Base-by-base conservation (phyloP, 2,329 filamentous ascomycete genomes). In the Ceratocystis alfenasii region DNA sequence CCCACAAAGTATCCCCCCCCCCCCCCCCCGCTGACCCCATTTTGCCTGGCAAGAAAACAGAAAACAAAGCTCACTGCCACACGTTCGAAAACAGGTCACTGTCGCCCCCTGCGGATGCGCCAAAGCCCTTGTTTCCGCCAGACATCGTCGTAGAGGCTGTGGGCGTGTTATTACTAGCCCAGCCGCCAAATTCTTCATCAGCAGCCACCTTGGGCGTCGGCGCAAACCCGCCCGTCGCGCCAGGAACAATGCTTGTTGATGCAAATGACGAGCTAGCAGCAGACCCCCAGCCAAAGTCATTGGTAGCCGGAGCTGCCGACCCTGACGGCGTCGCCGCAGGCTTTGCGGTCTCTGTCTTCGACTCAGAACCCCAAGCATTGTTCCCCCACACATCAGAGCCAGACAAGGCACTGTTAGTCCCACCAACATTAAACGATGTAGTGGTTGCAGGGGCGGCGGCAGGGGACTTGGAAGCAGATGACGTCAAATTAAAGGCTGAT, bases 111-210 rank as follows among this genome's bases (percentile, higher is more conserved):
- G 36, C 10, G 12, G 50, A 25, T 2, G 28, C 84, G 22, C 83
- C 85, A 70, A 87, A 83, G 12, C 67, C 46, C 62, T 66, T 65
- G 50, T 55, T 64, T 15, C 83, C 83, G 25, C 80, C 77, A 30
- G 81, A 76, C 44, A 86, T 78, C 76, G 88, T 83, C 62, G 76
- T 15, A 33, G 76, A 73, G 28, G 75, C 75, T 62, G 74, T 74
- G 55, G 73, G 74, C 22, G 78, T 72, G 70, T 82, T 72, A 82
- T 87, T 77, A 80, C 90, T 95, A 61, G 89, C 86, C 93, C 93
- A 97, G 12, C 93, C 92, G 22, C 93, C 93, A 77, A 96, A 97
- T 73, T 97, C 93, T 75, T 97, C 93, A 71, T 97, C 93, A 0
- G 89, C 88, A 45, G 88, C 82, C 1, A 96, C 88, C 71, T 87